phyloP scores from a whole-genome alignment of 805 yeast genomes.

The Clavispora santaluciae region DNA sequence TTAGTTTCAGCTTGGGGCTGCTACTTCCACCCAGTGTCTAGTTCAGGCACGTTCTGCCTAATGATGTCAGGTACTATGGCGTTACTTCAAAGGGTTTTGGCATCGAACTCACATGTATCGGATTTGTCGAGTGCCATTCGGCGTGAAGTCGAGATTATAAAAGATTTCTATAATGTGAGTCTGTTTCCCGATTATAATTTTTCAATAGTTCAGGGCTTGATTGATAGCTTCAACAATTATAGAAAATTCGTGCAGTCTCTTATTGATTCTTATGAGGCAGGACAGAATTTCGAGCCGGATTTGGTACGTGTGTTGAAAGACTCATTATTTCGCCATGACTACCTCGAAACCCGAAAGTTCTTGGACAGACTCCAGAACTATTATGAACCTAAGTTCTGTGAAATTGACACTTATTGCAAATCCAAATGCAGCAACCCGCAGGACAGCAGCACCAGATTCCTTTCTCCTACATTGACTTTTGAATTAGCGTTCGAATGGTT shows the following conservation, averaged over 20 bases:
- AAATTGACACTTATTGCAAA: conserved; percentile 24
- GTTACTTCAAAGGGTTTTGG: conserved; percentile 22
- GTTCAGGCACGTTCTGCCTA: conserved; percentile 28
- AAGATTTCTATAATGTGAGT: conserved; percentile 18
- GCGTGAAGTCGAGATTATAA: conserved; percentile 17
- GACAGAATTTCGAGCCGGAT: conserved; percentile 3
- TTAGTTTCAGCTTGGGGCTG: conserved; percentile 33
- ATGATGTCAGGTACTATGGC: conserved; percentile 33
- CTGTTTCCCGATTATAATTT: conserved; percentile 33
- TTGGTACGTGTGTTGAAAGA: conserved; percentile 6
- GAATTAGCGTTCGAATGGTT: conserved; percentile 34
- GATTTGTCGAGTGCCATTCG: conserved; percentile 19
- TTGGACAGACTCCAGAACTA: conserved; percentile 21
- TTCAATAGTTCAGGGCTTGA: conserved; percentile 24
- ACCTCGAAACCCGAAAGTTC: conserved; percentile 27
- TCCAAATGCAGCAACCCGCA: conserved; percentile 3
- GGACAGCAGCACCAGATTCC: conserved; percentile 19
- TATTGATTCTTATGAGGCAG: conserved; percentile 5
- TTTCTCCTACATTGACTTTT: conserved; percentile 28
- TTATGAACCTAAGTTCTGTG: conserved; percentile 23
- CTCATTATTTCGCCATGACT: conserved; percentile 14
- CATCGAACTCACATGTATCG: conserved; percentile 14
- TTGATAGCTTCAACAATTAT: conserved; percentile 21
- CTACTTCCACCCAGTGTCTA: conserved; percentile 28
- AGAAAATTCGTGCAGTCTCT: conserved; percentile 18